Evolutionary conservation across 345 rosid species (phyloP).

Genomic region (Microcos paniculata): DNA sequence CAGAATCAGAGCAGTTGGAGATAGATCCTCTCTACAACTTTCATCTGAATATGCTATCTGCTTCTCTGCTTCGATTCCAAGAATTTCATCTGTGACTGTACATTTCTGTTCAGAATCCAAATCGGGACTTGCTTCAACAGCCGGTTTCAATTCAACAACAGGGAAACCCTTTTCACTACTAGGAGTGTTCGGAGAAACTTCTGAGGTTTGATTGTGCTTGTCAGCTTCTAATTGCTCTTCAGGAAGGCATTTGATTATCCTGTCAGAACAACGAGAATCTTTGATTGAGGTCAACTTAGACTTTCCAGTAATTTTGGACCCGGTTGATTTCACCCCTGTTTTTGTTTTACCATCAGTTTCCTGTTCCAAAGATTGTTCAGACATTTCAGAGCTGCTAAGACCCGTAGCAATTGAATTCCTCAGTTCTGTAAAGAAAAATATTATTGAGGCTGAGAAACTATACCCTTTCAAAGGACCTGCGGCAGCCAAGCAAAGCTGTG

Average conservation of each 20-base stretch:
- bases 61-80: slow-evolving; percentile 22
- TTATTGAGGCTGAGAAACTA: slow-evolving; percentile 17
- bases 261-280: slow-evolving; percentile 32
- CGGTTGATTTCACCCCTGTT: slow-evolving; percentile 28
- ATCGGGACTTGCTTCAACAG: slow-evolving; percentile 17
- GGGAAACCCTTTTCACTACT: slow-evolving; percentile 16
- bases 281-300: slow-evolving; percentile 23
- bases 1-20: slow-evolving; percentile 53
- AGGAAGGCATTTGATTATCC: slow-evolving; percentile 17
- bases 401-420: slow-evolving; percentile 40
- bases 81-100: slow-evolving; percentile 22
- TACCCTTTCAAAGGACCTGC: slow-evolving; percentile 32
- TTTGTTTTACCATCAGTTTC: slow-evolving; percentile 19
- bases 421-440: slow-evolving; percentile 38
- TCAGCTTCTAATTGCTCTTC: slow-evolving; percentile 28
- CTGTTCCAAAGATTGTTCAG: slow-evolving; percentile 22
- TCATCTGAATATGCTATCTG: slow-evolving; percentile 15
- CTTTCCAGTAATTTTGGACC: slow-evolving; percentile 15
- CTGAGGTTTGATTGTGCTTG: slow-evolving; percentile 28
- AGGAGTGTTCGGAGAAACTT: slow-evolving; percentile 18
- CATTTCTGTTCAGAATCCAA: slow-evolving; percentile 27
- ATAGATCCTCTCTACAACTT: slow-evolving; percentile 24
- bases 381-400: slow-evolving; percentile 14
- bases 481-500: slow-evolving; percentile 39
- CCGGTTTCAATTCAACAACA: slow-evolving; percentile 14